Conservation (phyloP, 2,329 filamentous ascomycete genomes). For the Gaeumannomyces tritici region DNA sequence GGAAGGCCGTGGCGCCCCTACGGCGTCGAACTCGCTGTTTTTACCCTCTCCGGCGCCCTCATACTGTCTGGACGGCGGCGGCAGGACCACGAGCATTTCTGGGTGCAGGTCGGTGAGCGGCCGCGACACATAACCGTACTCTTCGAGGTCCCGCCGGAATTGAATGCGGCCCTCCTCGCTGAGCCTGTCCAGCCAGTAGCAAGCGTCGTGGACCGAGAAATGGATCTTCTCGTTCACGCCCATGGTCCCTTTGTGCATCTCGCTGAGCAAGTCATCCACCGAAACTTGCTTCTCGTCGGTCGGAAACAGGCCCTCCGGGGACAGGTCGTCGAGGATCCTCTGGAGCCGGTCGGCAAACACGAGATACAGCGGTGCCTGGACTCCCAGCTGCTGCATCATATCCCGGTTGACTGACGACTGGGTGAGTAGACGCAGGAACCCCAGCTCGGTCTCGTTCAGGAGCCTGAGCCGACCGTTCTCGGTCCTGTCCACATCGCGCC, state of each 20-base stretch:
- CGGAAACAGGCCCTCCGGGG: slow-evolving; percentile 15
- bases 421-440: slow-evolving; percentile 22
- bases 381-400: slow-evolving; percentile 12
- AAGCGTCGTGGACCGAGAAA: slow-evolving; percentile 19
- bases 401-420: slow-evolving; percentile 15
- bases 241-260: slow-evolving; percentile 16
- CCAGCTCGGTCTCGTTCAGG: slow-evolving; percentile 17
- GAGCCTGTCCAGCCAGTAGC: slow-evolving; percentile 19
- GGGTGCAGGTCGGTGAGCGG: slow-evolving; percentile 18
- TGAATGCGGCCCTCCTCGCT: slow-evolving; percentile 8
- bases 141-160: slow-evolving; percentile 11
- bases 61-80: neutral
- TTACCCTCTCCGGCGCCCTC: neutral
- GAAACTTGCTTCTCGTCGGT: slow-evolving; percentile 10
- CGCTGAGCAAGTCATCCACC: slow-evolving; percentile 16
- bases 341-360: slow-evolving; percentile 22
- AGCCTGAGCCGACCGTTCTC: slow-evolving; percentile 2
- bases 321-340: slow-evolving; percentile 20
- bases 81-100: slow-evolving; percentile 12
- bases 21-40: neutral
- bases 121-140: slow-evolving; percentile 17
- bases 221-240: slow-evolving; percentile 12
- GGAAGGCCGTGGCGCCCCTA: slow-evolving; percentile 9
- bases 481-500: slow-evolving; percentile 1
- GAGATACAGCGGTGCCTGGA: slow-evolving; percentile 17